phyloP scores from a whole-genome alignment of 306 rosid species.

The Prunus padus region DNA sequence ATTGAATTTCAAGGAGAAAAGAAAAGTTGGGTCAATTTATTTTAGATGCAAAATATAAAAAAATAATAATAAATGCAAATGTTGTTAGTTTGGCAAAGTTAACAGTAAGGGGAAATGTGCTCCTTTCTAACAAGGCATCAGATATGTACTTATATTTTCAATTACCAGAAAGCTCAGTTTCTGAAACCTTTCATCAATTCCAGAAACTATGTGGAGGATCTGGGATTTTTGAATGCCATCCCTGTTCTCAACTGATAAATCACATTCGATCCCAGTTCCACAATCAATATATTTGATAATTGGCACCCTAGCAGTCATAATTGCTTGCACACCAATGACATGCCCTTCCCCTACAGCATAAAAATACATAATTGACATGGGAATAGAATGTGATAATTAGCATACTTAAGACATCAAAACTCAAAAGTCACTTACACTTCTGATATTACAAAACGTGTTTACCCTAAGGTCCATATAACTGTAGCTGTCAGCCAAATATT shows the following conservation, averaged over 20 bases:
- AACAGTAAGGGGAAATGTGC: not conserved
- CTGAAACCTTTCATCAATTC: conserved; percentile 18
- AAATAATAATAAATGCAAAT: not conserved
- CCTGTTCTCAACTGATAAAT: conserved; percentile 18
- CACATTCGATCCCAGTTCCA: conserved; percentile 16
- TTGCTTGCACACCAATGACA: conserved; percentile 3
- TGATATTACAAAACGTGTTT: too few species aligned
- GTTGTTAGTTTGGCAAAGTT: not conserved
- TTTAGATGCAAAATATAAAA: too few species aligned
- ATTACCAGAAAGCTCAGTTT: conserved; percentile 17
- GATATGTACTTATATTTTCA: not conserved
- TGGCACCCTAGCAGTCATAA: conserved; percentile 17
- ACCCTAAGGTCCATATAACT: too few species aligned
- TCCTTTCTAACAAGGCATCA: not conserved
- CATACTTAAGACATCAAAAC: not conserved
- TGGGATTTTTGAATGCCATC: conserved; percentile 18
- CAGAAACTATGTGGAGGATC: conserved; percentile 4
- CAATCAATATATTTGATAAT: conserved; percentile 12
- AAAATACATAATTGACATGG: not conserved
- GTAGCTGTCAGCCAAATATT: too few species aligned
- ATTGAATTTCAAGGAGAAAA: not conserved
- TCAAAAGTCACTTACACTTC: too few species aligned
- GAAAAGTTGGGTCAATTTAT: not conserved
- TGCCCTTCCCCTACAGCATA: conserved; percentile 15
- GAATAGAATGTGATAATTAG: not conserved